A percentile compares a stretch with the other conserved stretches of the same genome.
These are phyloP conservation scores for Paraleonurus japonicus DNA, from an alignment of 257 asterid genomes.

Conservation along the genomic window DNA sequence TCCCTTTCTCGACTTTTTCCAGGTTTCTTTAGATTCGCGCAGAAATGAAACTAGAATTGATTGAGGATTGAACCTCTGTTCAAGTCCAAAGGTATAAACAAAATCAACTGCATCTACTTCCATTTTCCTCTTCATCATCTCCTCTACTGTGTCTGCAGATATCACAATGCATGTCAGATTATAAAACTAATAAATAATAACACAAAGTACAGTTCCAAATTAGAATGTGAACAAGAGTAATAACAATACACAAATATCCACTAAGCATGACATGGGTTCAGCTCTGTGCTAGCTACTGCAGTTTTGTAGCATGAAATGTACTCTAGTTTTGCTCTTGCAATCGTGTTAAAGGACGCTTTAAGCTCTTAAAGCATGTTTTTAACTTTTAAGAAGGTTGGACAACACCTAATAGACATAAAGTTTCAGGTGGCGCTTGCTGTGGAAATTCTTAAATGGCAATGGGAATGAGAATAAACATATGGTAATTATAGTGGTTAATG, in stretches of 20 bases:
- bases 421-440: too few relatives aligned
- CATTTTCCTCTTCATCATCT: conserved; percentile 56
- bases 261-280: background rate
- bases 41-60: conserved; percentile 55
- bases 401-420: too few relatives aligned
- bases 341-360: background rate
- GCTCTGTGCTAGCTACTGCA: background rate
- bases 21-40: conserved; percentile 50
- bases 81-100: conserved; percentile 59
- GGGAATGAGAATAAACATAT: too few relatives aligned
- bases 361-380: conserved; percentile 17
- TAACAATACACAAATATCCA: background rate
- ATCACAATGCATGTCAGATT: conserved; percentile 23
- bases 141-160: conserved; percentile 61
- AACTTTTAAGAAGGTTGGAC: background rate
- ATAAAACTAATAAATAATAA: background rate
- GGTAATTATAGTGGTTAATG: too few relatives aligned
- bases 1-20: conserved; percentile 44
- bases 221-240: background rate
- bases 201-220: background rate
- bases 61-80: conserved; percentile 55
- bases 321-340: background rate
- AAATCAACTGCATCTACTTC: conserved; percentile 76
- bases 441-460: too few relatives aligned
- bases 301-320: background rate